Evolutionary conservation across 2,329 filamentous ascomycete species (phyloP).

Genomic region (Microascus cirrosus): DNA sequence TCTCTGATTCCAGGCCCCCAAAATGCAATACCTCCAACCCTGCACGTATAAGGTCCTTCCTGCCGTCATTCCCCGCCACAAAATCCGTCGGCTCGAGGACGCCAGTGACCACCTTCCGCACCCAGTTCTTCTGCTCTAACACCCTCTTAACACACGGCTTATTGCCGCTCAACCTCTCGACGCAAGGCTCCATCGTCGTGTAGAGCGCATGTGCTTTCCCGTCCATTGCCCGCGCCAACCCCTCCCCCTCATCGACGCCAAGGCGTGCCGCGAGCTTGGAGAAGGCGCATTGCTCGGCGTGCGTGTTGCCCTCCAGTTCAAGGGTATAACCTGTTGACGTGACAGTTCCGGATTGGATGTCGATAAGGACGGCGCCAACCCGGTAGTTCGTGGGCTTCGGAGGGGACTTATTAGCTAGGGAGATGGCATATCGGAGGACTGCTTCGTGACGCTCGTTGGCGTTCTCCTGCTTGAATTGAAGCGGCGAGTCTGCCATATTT

Average conservation of each 20-base stretch:
- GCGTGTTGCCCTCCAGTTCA: conserved; percentile 84
- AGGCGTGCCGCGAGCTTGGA: conserved; percentile 48
- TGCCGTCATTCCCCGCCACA: conserved; percentile 70
- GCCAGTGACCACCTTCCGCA: conserved; percentile 75
- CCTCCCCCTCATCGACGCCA: conserved; percentile 1
- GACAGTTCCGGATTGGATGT: conserved; percentile 42
- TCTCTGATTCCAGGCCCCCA: conserved; percentile 66
- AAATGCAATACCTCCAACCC: conserved; percentile 68
- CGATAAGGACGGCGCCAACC: conserved; percentile 81
- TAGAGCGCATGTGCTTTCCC: conserved; percentile 46
- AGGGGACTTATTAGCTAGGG: conserved; percentile 44
- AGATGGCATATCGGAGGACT: conserved; percentile 60
- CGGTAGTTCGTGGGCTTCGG: conserved; percentile 87
- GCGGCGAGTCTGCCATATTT: background rate
- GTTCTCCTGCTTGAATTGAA: conserved; percentile 17
- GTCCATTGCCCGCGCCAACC: background rate
- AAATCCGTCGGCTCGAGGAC: conserved; percentile 86
- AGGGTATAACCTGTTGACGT: conserved; percentile 82
- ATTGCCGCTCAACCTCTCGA: conserved; percentile 62
- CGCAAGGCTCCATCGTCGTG: conserved; percentile 87
- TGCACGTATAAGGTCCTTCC: conserved; percentile 54
- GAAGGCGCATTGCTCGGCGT: conserved; percentile 90
- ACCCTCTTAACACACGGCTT: conserved; percentile 71
- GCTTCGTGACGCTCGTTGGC: conserved; percentile 20
- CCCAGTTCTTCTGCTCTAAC: conserved; percentile 46